phyloP scores from a whole-genome alignment of 306 rosid genomes.

The Inga laurina region DNA sequence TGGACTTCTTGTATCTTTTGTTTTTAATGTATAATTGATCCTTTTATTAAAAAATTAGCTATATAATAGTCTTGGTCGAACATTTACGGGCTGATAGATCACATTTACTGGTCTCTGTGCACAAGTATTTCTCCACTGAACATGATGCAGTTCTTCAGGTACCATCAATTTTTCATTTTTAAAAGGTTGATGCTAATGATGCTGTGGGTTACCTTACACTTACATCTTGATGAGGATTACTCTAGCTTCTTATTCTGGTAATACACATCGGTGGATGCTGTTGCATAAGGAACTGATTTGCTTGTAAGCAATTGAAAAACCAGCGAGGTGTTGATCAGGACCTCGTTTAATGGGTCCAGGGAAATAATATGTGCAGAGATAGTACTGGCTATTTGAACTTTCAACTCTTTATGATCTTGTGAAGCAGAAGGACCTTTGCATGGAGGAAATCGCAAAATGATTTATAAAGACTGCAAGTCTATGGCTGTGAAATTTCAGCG shows the following conservation, averaged over 20 bases:
- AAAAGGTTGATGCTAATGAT: neutral
- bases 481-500: neutral
- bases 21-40: too few relatives aligned
- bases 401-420: neutral
- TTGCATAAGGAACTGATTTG: neutral
- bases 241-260: neutral
- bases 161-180: neutral
- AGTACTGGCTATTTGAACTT: constrained; percentile 20
- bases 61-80: neutral
- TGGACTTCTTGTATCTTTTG: too few relatives aligned
- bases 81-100: constrained; percentile 2
- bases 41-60: neutral
- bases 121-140: constrained; percentile 1
- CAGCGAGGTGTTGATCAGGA: neutral
- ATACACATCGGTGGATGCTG: neutral
- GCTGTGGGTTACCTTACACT: neutral
- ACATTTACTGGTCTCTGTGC: neutral
- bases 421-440: neutral
- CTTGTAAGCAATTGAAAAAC: neutral
- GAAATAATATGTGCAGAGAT: neutral
- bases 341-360: neutral
- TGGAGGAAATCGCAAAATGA: constrained; percentile 6
- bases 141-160: neutral
- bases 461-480: neutral
- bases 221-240: neutral